Percentiles rank a stretch among this genome's conserved stretches.
phyloP scores from a whole-genome alignment of 345 rosid species.

The Lagerstroemia speciosa region DNA sequence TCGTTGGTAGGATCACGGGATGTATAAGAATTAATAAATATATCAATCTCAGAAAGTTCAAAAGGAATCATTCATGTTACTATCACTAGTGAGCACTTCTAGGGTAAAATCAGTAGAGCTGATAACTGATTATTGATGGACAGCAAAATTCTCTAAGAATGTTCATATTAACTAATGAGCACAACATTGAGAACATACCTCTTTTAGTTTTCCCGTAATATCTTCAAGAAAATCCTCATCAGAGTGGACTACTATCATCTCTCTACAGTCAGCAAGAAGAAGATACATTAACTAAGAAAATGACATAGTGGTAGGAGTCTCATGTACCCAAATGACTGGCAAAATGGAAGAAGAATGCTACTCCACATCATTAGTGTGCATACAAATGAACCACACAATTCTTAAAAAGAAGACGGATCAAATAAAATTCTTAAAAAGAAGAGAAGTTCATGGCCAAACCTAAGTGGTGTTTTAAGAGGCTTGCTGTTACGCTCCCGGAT shows the following conservation, averaged over 20 bases:
- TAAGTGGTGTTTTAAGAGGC: conserved; percentile 88
- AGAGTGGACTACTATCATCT: conserved; percentile 87
- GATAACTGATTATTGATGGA: background rate
- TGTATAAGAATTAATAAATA: background rate
- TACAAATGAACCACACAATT: too few species aligned
- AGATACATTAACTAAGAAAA: background rate
- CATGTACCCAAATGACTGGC: background rate
- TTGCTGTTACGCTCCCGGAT: conserved; percentile 88
- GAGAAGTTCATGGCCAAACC: conserved; percentile 30
- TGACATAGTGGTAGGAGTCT: background rate
- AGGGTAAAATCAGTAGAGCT: background rate
- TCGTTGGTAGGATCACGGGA: background rate
- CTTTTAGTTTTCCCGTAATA: conserved; percentile 81
- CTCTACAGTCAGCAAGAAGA: conserved; percentile 35
- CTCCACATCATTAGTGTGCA: background rate
- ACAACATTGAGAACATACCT: conserved; percentile 36
- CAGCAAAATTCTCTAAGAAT: background rate
- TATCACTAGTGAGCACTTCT: background rate
- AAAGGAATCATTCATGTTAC: background rate
- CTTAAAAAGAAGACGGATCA: background rate
- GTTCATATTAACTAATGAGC: background rate
- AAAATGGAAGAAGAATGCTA: background rate
- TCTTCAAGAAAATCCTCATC: conserved; percentile 84
- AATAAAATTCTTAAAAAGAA: conserved; percentile 1
- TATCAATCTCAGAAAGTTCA: background rate